Evolutionary conservation across 352 stramenopile genomes (phyloP).

Genomic region (Thraustochytrium aureum): DNA sequence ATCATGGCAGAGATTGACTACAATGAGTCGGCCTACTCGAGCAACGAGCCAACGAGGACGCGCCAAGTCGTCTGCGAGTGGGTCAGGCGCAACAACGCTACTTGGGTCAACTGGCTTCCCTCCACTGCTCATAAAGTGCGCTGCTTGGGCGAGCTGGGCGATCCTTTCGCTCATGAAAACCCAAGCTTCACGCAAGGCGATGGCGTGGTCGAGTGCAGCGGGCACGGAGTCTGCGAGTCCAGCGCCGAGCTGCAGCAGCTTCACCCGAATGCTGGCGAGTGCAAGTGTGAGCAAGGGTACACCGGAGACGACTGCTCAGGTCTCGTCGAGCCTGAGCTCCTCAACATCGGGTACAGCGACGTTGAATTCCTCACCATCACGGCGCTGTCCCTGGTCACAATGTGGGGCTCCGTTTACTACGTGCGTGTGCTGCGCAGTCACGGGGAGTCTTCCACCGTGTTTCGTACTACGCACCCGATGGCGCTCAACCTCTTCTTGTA

Average conservation of each 20-base stretch:
- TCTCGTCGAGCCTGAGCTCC: constrained; percentile 39
- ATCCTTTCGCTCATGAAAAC: constrained; percentile 37
- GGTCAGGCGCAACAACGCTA: constrained; percentile 46
- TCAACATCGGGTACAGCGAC: constrained; percentile 35
- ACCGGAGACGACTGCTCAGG: constrained; percentile 48
- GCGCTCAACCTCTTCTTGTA: constrained; percentile 26
- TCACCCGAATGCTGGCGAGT: constrained; percentile 46
- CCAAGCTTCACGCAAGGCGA: neutral
- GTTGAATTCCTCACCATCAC: neutral
- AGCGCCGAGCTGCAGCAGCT: neutral
- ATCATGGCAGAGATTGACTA: constrained; percentile 34
- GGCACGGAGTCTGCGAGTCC: neutral
- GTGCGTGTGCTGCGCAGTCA: neutral
- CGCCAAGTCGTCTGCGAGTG: constrained; percentile 46
- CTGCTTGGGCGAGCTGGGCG: constrained; percentile 40
- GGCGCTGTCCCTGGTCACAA: neutral
- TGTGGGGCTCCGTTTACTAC: neutral
- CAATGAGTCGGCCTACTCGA: constrained; percentile 9
- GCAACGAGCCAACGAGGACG: neutral
- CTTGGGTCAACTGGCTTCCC: constrained; percentile 48
- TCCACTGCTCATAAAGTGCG: constrained; percentile 13
- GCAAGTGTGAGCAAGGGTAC: constrained; percentile 44
- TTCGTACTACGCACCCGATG: constrained; percentile 18
- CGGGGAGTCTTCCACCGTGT: constrained; percentile 27
- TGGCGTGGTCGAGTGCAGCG: neutral